Percentiles rank a stretch among this genome's conserved stretches.
Conservation (phyloP, 495 filamentous ascomycete species). For the Jackrogersella minutella region DNA sequence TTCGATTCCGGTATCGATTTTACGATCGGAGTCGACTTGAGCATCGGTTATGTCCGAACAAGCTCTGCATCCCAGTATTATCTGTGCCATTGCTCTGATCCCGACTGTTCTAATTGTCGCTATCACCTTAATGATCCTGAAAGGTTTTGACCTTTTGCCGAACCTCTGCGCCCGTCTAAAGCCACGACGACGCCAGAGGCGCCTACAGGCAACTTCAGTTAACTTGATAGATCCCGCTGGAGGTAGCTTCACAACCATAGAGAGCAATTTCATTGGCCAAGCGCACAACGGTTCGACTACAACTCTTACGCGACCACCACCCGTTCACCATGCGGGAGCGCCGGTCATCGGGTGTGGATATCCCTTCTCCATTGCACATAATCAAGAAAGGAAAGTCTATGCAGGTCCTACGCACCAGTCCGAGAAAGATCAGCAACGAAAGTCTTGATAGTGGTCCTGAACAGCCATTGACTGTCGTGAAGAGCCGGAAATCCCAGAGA, state of each 20-base stretch:
- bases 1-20: constrained; percentile 18
- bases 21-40: constrained; percentile 24
- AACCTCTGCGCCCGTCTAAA: constrained; percentile 15
- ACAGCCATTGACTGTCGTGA: constrained; percentile 39
- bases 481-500: constrained; percentile 30
- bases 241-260: constrained; percentile 28
- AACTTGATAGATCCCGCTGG: constrained; percentile 7
- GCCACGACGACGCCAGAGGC: constrained; percentile 40
- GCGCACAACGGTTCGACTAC: constrained; percentile 16
- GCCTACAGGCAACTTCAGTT: not conserved
- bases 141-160: constrained; percentile 41
- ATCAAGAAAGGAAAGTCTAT: constrained; percentile 44
- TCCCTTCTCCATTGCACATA: constrained; percentile 41
- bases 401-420: constrained; percentile 35
- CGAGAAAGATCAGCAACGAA: constrained; percentile 35
- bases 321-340: constrained; percentile 24
- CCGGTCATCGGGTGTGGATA: constrained; percentile 18
- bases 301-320: constrained; percentile 9
- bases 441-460: constrained; percentile 35
- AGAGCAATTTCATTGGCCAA: constrained; percentile 48
- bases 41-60: constrained; percentile 48
- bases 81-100: constrained; percentile 63
- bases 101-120: constrained; percentile 50
- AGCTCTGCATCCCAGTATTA: constrained; percentile 39
- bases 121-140: constrained; percentile 33